These are phyloP conservation scores for Pleurotus tuber-regium DNA, from an alignment of 768 basidiomycete species.

Conservation along the genomic window DNA sequence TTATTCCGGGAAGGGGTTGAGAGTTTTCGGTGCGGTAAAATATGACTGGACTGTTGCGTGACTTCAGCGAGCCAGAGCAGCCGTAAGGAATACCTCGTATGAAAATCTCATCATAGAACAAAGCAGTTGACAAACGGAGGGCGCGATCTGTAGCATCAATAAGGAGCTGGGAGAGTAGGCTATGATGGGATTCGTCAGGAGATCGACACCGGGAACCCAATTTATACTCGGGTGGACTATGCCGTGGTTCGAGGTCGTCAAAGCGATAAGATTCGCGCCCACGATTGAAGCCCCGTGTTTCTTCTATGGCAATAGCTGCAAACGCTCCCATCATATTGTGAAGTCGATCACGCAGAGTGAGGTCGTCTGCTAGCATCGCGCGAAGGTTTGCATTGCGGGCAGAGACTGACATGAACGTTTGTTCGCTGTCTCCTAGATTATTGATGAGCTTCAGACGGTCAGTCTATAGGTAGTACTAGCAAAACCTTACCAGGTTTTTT, in stretches of 20 bases:
- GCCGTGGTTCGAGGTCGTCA: constrained; percentile 4
- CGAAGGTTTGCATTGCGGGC: constrained; percentile 13
- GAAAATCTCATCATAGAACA: constrained; percentile 8
- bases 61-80: constrained; percentile 9
- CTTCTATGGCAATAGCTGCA: constrained; percentile 14
- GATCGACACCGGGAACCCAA: not conserved
- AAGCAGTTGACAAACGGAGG: not conserved
- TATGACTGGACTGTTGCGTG: constrained; percentile 10
- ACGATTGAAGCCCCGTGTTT: constrained; percentile 14
- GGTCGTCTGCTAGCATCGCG: constrained; percentile 14
- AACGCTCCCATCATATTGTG: constrained; percentile 9
- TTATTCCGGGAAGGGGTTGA: not conserved
- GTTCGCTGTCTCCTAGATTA: constrained; percentile 18
- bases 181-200: not conserved
- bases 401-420: constrained; percentile 14
- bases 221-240: not conserved
- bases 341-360: not conserved
- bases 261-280: constrained; percentile 11
- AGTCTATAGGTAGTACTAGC: not conserved
- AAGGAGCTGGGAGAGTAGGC: not conserved
- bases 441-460: not conserved
- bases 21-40: constrained; percentile 3
- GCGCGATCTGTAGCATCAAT: not conserved
- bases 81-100: constrained; percentile 11
- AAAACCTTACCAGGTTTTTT: constrained; percentile 14